A percentile compares a stretch with the other conserved stretches of the same genome.
Evolutionary conservation across 768 basidiomycete genomes (phyloP).

Genomic region (Aureoboletus auriporus): DNA sequence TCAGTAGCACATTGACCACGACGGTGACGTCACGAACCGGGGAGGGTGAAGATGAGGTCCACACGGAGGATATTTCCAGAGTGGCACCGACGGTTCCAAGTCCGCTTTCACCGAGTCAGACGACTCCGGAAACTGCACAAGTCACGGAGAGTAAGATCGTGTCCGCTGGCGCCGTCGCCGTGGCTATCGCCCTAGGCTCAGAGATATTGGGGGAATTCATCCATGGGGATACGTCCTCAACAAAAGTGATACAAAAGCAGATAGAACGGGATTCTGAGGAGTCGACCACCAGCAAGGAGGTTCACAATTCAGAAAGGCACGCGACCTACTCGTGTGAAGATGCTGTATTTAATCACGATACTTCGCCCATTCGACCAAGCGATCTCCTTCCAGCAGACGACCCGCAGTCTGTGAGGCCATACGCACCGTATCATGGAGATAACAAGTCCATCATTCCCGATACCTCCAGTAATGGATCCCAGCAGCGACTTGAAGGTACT

Average conservation of each 20-base stretch:
- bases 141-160: not conserved
- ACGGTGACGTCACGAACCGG: not conserved
- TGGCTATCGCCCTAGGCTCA: not conserved
- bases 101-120: not conserved
- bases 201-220: not conserved
- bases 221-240: not conserved
- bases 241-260: not conserved
- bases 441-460: not conserved
- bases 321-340: conserved; percentile 10
- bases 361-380: not conserved
- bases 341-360: not conserved
- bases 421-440: not conserved
- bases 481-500: not conserved
- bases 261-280: not conserved
- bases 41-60: not conserved
- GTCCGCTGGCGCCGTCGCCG: not conserved
- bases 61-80: not conserved
- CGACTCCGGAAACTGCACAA: not conserved
- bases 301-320: not conserved
- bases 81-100: not conserved
- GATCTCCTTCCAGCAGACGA: not conserved
- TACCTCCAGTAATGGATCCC: not conserved
- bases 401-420: not conserved
- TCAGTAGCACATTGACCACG: not conserved
- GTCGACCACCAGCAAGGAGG: not conserved